These are phyloP conservation scores for Hypericum perforatum DNA, from an alignment of 345 rosid species.

Conservation along the genomic window DNA sequence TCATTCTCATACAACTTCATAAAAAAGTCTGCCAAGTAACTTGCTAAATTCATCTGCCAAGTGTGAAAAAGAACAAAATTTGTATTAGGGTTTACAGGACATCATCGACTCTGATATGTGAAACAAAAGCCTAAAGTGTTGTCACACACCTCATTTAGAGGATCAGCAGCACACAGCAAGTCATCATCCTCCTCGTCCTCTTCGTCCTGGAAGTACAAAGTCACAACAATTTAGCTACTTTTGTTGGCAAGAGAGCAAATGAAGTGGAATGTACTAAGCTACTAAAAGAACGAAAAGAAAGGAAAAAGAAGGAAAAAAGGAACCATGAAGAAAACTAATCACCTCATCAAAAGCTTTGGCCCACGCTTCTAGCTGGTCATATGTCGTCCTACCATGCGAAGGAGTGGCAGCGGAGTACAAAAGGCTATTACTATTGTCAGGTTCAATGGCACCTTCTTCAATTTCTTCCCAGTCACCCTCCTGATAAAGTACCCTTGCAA, in stretches of 20 bases:
- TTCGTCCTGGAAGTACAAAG: conserved; percentile 33
- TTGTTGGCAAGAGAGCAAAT: background rate
- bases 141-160: conserved; percentile 60
- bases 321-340: background rate
- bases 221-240: conserved; percentile 3
- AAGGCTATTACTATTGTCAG: conserved; percentile 37
- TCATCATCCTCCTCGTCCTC: conserved; percentile 56
- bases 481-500: conserved; percentile 30
- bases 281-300: background rate
- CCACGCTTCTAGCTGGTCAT: conserved; percentile 77
- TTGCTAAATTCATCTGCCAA: conserved; percentile 65
- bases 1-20: conserved; percentile 42
- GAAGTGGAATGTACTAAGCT: too few relatives aligned
- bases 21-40: conserved; percentile 54
- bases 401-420: conserved; percentile 35
- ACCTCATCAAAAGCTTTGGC: conserved; percentile 61
- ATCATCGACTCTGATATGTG: too few relatives aligned
- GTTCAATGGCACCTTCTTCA: conserved; percentile 40
- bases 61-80: background rate
- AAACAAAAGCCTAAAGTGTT: background rate
- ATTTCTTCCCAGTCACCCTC: conserved; percentile 88
- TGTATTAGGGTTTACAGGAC: background rate
- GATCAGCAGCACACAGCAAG: conserved; percentile 37
- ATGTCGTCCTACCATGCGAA: conserved; percentile 43
- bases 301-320: background rate